A percentile compares a stretch with the other conserved stretches of the same genome.
Conservation (phyloP, 2,329 filamentous ascomycete species). For the Hymenoscyphus fructigenus region DNA sequence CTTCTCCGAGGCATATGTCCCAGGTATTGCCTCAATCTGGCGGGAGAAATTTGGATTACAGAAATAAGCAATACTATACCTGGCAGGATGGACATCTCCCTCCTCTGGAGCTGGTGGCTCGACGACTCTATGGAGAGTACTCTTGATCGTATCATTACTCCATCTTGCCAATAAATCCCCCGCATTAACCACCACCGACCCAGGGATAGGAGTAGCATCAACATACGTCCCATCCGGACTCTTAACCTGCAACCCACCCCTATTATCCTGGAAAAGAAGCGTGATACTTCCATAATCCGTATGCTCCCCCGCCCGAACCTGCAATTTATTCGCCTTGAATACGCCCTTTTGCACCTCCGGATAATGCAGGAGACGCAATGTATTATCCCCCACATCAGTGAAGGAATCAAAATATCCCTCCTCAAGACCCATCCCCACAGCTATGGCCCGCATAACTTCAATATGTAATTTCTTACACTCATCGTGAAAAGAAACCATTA, state of each 20-base stretch:
- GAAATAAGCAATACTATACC: constrained; percentile 86
- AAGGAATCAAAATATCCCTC: constrained; percentile 74
- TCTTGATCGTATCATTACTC: constrained; percentile 90
- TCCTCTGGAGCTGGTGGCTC: constrained; percentile 67
- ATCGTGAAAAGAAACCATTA: constrained; percentile 74
- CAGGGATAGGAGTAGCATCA: constrained; percentile 77
- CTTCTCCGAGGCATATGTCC: constrained; percentile 56
- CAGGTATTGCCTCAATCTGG: constrained; percentile 64
- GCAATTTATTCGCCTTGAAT: constrained; percentile 50
- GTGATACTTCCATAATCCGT: constrained; percentile 54
- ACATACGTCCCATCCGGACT: constrained; percentile 77
- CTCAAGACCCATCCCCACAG: constrained; percentile 73
- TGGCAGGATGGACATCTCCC: constrained; percentile 62
- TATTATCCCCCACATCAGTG: constrained; percentile 64
- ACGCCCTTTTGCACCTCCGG: constrained; percentile 46
- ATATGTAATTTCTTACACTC: constrained; percentile 72
- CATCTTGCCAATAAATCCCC: constrained; percentile 83
- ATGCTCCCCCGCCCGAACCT: constrained; percentile 51
- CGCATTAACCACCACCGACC: constrained; percentile 84
- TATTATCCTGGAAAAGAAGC: constrained; percentile 53
- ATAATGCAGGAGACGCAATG: constrained; percentile 61
- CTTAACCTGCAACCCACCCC: constrained; percentile 53
- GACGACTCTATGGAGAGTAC: constrained; percentile 85
- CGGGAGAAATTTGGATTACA: constrained; percentile 67
- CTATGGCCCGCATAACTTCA: constrained; percentile 81